phyloP scores from a whole-genome alignment of 2,329 filamentous ascomycete species.

The Stagonosporopsis rhizophila region DNA sequence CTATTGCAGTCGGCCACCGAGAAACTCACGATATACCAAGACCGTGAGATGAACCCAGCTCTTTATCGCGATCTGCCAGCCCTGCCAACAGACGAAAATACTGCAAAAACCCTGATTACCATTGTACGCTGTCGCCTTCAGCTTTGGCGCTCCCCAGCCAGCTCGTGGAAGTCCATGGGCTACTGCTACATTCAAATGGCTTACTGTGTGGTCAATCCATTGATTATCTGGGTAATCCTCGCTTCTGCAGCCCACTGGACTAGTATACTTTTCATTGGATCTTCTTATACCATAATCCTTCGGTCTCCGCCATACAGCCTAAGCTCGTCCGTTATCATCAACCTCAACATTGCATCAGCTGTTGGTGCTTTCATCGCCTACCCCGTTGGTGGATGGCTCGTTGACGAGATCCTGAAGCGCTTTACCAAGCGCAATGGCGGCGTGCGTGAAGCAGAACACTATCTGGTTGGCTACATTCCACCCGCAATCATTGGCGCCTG shows the following conservation, averaged over 20 bases:
- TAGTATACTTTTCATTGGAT: conserved; percentile 39
- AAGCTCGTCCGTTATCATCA: neutral
- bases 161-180: conserved; percentile 32
- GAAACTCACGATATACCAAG: conserved; percentile 47
- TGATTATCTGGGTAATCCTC: conserved; percentile 42
- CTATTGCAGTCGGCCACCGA: conserved; percentile 49
- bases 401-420: conserved; percentile 23
- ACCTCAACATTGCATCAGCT: neutral
- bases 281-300: conserved; percentile 30
- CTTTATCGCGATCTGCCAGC: conserved; percentile 22
- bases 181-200: conserved; percentile 35
- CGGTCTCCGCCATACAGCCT: conserved; percentile 31
- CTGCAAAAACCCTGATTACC: neutral
- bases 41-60: conserved; percentile 37
- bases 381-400: conserved; percentile 16
- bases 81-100: neutral
- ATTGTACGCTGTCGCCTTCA: conserved; percentile 4
- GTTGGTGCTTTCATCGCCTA: conserved; percentile 28
- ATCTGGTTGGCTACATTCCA: conserved; percentile 35
- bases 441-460: conserved; percentile 41
- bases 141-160: conserved; percentile 27
- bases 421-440: conserved; percentile 35
- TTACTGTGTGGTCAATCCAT: conserved; percentile 36
- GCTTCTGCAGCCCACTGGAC: conserved; percentile 31
- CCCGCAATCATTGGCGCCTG: conserved; percentile 30